Evolutionary conservation across 129 eudicot genomes (phyloP).

Genomic region (Mikania micrantha): DNA sequence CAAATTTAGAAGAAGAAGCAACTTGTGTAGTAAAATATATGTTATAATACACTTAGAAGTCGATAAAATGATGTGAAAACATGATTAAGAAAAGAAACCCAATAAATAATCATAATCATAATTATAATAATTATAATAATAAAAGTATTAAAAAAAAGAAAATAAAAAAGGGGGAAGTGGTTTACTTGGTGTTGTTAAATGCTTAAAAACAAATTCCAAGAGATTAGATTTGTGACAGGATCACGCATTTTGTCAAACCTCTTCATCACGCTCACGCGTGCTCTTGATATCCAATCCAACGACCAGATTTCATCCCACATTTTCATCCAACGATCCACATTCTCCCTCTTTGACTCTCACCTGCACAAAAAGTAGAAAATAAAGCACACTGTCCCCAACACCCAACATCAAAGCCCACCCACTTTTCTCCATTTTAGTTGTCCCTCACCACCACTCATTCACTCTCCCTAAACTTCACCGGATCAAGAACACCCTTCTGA

Average conservation of each 20-base stretch:
- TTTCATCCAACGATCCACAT: constrained; percentile 17
- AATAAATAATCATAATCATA: not conserved
- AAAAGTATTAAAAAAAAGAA: not conserved
- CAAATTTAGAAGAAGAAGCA: not conserved
- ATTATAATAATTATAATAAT: no score
- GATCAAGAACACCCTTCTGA: constrained; percentile 1
- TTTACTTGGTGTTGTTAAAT: constrained; percentile 17
- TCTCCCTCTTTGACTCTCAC: constrained; percentile 27
- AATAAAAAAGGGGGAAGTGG: not conserved
- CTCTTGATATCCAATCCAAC: constrained; percentile 28
- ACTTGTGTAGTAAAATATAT: not conserved
- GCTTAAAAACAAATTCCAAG: constrained; percentile 25
- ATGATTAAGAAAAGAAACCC: not conserved
- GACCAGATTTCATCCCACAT: not conserved
- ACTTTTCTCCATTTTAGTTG: constrained; percentile 9
- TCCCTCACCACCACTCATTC: constrained; percentile 21
- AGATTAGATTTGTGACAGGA: constrained; percentile 28
- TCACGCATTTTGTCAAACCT: constrained; percentile 33
- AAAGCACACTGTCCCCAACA: constrained; percentile 26
- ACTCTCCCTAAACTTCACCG: not conserved
- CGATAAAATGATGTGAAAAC: not conserved
- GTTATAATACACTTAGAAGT: not conserved
- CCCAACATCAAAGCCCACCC: constrained; percentile 23
- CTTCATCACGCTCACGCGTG: constrained; percentile 37
- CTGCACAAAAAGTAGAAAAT: constrained; percentile 18